Percentiles rank a stretch among this genome's conserved stretches.
Conservation (phyloP, 306 rosid species). For the Prunus fruticosa region DNA sequence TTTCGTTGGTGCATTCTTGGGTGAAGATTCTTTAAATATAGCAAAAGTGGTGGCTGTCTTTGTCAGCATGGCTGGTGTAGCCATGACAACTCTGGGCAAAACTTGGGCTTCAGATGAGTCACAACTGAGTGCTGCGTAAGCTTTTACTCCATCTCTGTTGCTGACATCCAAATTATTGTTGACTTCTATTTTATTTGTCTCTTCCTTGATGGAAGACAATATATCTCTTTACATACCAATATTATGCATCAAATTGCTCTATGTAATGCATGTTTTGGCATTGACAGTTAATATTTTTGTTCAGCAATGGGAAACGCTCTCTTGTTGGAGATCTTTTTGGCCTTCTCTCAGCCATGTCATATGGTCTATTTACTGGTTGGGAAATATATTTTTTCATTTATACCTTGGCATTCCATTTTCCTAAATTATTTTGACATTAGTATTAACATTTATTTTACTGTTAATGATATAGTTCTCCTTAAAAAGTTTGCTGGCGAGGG, state of each 20-base stretch:
- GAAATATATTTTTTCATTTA: slow-evolving; percentile 3
- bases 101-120: slow-evolving; percentile 95
- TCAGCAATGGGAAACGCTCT: slow-evolving; percentile 77
- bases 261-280: slow-evolving; percentile 31
- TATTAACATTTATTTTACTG: slow-evolving; percentile 4
- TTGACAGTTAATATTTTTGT: slow-evolving; percentile 53
- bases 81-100: slow-evolving; percentile 90
- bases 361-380: slow-evolving; percentile 89
- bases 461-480: slow-evolving; percentile 65
- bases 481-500: slow-evolving; percentile 85
- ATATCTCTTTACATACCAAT: neutral
- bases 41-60: slow-evolving; percentile 88
- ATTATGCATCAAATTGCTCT: slow-evolving; percentile 26
- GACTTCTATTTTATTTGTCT: slow-evolving; percentile 1
- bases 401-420: slow-evolving; percentile 1
- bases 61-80: slow-evolving; percentile 94
- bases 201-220: neutral
- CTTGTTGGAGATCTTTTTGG: slow-evolving; percentile 86
- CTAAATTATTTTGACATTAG: slow-evolving; percentile 8
- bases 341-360: slow-evolving; percentile 87
- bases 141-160: slow-evolving; percentile 17
- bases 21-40: slow-evolving; percentile 78
- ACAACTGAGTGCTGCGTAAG: slow-evolving; percentile 47
- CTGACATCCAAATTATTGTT: slow-evolving; percentile 5
- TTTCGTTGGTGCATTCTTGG: slow-evolving; percentile 79